Evolutionary conservation across 768 basidiomycete species (phyloP).

Genomic region (Peribolospora baueri): DNA sequence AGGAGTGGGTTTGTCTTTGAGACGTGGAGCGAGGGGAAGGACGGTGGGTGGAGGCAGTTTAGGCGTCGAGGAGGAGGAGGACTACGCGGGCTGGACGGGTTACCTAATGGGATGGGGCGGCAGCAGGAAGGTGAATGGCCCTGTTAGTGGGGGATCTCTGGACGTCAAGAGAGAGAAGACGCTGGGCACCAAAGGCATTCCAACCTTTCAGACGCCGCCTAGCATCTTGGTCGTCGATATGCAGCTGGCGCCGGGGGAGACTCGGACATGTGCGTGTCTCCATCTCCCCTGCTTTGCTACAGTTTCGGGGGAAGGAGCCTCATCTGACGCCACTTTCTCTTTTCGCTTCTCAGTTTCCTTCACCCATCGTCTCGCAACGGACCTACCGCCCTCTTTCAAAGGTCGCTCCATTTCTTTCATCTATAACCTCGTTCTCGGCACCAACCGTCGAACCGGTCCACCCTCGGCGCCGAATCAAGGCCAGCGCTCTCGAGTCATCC

Average conservation of each 20-base stretch:
- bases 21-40: constrained; percentile 10
- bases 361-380: constrained; percentile 43
- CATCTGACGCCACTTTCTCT: neutral
- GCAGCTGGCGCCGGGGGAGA: constrained; percentile 55
- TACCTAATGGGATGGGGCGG: constrained; percentile 13
- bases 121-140: constrained; percentile 15
- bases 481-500: constrained; percentile 47
- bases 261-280: constrained; percentile 42
- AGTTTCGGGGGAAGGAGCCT: neutral
- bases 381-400: constrained; percentile 69
- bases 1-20: neutral
- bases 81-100: constrained; percentile 1
- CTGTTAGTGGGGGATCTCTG: constrained; percentile 17
- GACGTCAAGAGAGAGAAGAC: constrained; percentile 22
- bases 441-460: constrained; percentile 23
- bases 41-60: constrained; percentile 5
- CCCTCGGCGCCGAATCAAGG: constrained; percentile 5
- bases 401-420: constrained; percentile 64
- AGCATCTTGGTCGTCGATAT: constrained; percentile 78
- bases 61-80: constrained; percentile 7
- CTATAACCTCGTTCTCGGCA: constrained; percentile 73
- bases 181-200: constrained; percentile 28
- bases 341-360: constrained; percentile 40
- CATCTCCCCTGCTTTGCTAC: constrained; percentile 2
- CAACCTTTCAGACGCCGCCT: constrained; percentile 63